phyloP scores from a whole-genome alignment of 306 rosid genomes.

The Trifolium repens region DNA sequence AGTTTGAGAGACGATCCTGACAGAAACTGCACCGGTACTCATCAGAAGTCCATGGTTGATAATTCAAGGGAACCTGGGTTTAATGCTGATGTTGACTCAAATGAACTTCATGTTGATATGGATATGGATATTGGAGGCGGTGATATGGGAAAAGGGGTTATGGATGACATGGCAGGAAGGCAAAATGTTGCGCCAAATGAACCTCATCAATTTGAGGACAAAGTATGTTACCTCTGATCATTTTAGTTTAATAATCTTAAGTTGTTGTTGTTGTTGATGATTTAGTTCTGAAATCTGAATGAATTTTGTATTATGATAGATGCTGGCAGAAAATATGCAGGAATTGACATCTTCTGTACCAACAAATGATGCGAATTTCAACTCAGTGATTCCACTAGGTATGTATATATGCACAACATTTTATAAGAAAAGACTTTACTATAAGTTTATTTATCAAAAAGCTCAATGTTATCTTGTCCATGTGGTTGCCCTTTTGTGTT shows the following conservation, averaged over 20 bases:
- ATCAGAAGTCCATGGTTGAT: conserved; percentile 38
- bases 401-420: neutral
- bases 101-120: conserved; percentile 44
- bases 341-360: conserved; percentile 43
- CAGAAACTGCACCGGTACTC: conserved; percentile 34
- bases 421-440: neutral
- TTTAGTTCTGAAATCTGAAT: conserved; percentile 34
- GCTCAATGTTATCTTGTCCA: conserved; percentile 4
- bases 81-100: conserved; percentile 40
- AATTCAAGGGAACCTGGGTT: conserved; percentile 42
- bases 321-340: conserved; percentile 58
- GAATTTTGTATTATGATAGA: conserved; percentile 34
- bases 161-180: conserved; percentile 42
- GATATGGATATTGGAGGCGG: conserved; percentile 41
- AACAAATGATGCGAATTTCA: conserved; percentile 33
- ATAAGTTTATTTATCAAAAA: conserved; percentile 4
- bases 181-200: conserved; percentile 45
- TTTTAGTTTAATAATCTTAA: conserved; percentile 8
- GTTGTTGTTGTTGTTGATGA: conserved; percentile 13
- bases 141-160: conserved; percentile 27
- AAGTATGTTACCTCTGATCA: conserved; percentile 40
- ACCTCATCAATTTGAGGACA: conserved; percentile 37
- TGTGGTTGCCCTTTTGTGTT: neutral
- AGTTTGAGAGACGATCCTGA: conserved; percentile 21
- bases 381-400: conserved; percentile 54